Conservation (phyloP, 2,329 filamentous ascomycete genomes). For the Knoxdaviesia proteae region DNA sequence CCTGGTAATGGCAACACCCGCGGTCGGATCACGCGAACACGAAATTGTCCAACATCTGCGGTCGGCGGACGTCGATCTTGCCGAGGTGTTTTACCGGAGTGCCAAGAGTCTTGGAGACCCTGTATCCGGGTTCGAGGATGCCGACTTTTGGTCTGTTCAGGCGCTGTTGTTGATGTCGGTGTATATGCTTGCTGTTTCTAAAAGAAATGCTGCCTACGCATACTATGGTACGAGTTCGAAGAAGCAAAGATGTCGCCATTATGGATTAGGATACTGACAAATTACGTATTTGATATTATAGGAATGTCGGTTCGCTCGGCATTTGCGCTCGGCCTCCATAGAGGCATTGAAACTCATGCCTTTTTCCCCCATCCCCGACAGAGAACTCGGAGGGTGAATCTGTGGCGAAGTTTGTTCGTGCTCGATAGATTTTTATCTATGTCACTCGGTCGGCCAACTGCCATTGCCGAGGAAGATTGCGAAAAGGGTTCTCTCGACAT, state of each 20-base stretch:
- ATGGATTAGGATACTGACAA: too few relatives aligned
- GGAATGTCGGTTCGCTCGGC: constrained; percentile 43
- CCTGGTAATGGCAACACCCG: constrained; percentile 32
- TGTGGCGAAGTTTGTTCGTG: constrained; percentile 45
- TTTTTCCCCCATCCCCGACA: constrained; percentile 27
- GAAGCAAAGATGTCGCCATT: too few relatives aligned
- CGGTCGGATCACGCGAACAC: constrained; percentile 25
- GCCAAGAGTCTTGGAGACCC: constrained; percentile 30
- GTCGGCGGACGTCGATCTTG: constrained; percentile 24
- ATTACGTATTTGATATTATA: constrained; percentile 10
- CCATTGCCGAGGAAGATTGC: constrained; percentile 42
- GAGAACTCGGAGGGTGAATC: constrained; percentile 24
- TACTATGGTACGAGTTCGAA: constrained; percentile 27
- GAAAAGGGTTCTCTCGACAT: constrained; percentile 23
- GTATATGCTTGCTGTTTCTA: constrained; percentile 40
- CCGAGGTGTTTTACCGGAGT: constrained; percentile 41
- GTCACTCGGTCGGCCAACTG: constrained; percentile 38
- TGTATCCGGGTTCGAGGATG: constrained; percentile 32
- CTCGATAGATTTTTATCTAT: constrained; percentile 43
- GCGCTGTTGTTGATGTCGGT: constrained; percentile 41
- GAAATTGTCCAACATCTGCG: constrained; percentile 28
- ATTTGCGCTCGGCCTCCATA: constrained; percentile 39
- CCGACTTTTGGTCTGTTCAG: constrained; percentile 44
- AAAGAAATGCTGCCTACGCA: constrained; percentile 40
- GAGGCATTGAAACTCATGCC: constrained; percentile 31